Evolutionary conservation across 2,329 filamentous ascomycete genomes (phyloP).

Genomic region (Acrodontium crateriforme): DNA sequence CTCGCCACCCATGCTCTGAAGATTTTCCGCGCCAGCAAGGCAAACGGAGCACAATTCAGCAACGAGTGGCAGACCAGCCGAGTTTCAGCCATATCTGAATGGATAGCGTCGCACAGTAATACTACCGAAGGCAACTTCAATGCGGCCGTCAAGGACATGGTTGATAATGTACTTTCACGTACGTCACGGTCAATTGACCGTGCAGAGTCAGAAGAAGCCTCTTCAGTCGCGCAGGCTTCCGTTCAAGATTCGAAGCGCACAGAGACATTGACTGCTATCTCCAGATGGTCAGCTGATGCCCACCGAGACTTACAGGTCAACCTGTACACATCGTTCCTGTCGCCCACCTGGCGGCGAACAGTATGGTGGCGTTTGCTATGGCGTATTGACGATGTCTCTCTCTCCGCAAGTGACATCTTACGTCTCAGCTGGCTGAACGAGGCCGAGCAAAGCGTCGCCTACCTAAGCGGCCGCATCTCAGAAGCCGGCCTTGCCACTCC

Average conservation of each 20-base stretch:
- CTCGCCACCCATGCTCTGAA: conserved; percentile 49
- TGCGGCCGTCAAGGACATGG: conserved; percentile 49
- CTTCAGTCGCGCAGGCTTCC: conserved; percentile 16
- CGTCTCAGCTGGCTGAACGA: conserved; percentile 60
- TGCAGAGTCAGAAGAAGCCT: conserved; percentile 31
- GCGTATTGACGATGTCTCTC: conserved; percentile 81
- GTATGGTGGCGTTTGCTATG: conserved; percentile 94
- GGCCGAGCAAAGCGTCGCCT: conserved; percentile 72
- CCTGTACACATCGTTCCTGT: conserved; percentile 62
- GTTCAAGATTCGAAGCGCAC: conserved; percentile 31
- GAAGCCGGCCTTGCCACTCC: conserved; percentile 41
- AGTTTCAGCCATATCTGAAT: conserved; percentile 13
- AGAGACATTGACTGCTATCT: conserved; percentile 45
- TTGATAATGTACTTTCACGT: conserved; percentile 51
- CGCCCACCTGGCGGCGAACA: conserved; percentile 64
- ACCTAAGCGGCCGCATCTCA: conserved; percentile 62
- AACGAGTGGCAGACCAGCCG: conserved; percentile 22
- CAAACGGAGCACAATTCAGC: conserved; percentile 22
- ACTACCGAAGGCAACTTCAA: conserved; percentile 37
- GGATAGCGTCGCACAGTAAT: conserved; percentile 11
- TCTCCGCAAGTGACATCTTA: conserved; percentile 69
- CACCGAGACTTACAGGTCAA: conserved; percentile 73
- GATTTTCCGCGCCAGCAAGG: conserved; percentile 18
- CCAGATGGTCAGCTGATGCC: conserved; percentile 62
- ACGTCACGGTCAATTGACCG: conserved; percentile 34